Base-by-base conservation (phyloP, 2,329 filamentous ascomycete species). In the Camillea tinctor region DNA sequence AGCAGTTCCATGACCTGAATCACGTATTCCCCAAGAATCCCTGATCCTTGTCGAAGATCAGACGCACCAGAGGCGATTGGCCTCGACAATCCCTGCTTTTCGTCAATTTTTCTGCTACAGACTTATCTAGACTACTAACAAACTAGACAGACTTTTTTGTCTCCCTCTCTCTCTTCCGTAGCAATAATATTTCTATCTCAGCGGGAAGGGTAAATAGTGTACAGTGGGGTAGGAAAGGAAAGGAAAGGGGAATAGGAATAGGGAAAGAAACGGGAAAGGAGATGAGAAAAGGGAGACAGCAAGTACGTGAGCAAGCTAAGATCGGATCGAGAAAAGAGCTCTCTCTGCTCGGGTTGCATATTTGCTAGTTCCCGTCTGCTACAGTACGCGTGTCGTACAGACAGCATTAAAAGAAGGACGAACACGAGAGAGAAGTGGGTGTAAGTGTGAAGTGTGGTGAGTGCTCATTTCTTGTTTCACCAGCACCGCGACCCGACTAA, bases 21-120 rank as follows among this genome's bases (percentile, higher is more conserved):
- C 60, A 63, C 49, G 49, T 50, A 56, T 22, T 50, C 58, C 59
- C 60, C 55, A 56, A 24, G 22, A 57, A 21, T 59, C 64, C 67
- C 57, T 65, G 61, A 62, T 58, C 66, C 67, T 58, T 44, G 61
- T 50, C 22, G 65, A 15, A 61, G 70, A 72, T 72, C 70, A 72
- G 59, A 71, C 70, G 62, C 50, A 58, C 53, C 60, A 65, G 51
- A 63, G 51, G 60, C 54, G 60, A 51, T 20, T 24, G 36, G 48
- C 57, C 57, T 60, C 60, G 48, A 55, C 55, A 58, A 58, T 50
- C 30, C 20, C n/a, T 52, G 23, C 30, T 56, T 55, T n/a, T 56
- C 53, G 40, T 36, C 21, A 56, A 26, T 55, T 40, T 8, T 52
- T 50, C 53, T 64, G 58, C 26, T 30, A 30, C 24, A 26, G 24